phyloP scores from a whole-genome alignment of 2,329 filamentous ascomycete species.

The Colletotrichum australisinense region DNA sequence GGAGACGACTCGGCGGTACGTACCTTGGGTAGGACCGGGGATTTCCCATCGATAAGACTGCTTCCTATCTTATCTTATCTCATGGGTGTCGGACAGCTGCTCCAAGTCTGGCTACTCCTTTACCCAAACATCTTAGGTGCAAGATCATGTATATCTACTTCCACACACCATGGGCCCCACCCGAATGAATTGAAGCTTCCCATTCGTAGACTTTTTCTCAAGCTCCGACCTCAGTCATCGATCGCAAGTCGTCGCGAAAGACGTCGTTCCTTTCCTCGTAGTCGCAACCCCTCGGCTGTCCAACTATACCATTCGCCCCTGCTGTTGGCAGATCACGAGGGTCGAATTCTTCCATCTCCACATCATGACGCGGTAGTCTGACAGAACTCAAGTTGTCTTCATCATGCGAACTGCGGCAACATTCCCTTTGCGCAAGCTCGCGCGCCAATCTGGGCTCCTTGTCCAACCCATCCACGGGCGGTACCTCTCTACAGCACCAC shows the following conservation, averaged over 20 bases:
- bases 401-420: neutral
- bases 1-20: neutral
- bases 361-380: slow-evolving; percentile 7
- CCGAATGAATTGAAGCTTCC: slow-evolving; percentile 5
- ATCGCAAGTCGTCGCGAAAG: slow-evolving; percentile 19
- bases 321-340: no score
- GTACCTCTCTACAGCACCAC: slow-evolving; percentile 50
- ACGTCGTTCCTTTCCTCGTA: neutral
- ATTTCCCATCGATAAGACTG: neutral
- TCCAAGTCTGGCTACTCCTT: neutral
- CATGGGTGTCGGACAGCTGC: no score
- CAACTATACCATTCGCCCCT: neutral
- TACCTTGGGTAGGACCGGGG: neutral
- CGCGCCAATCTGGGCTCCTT: neutral
- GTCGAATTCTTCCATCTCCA: no score
- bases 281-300: neutral
- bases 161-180: neutral
- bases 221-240: slow-evolving; percentile 6
- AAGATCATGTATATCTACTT: neutral
- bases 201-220: slow-evolving; percentile 15
- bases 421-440: neutral
- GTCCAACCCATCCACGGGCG: slow-evolving; percentile 33
- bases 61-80: neutral
- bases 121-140: accelerated
- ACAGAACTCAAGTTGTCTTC: neutral